Evolutionary conservation across 2,329 filamentous ascomycete species (phyloP), one percentile per base, ranked within the genome.

Genomic region (Gaeumannomyces sp.): DNA sequence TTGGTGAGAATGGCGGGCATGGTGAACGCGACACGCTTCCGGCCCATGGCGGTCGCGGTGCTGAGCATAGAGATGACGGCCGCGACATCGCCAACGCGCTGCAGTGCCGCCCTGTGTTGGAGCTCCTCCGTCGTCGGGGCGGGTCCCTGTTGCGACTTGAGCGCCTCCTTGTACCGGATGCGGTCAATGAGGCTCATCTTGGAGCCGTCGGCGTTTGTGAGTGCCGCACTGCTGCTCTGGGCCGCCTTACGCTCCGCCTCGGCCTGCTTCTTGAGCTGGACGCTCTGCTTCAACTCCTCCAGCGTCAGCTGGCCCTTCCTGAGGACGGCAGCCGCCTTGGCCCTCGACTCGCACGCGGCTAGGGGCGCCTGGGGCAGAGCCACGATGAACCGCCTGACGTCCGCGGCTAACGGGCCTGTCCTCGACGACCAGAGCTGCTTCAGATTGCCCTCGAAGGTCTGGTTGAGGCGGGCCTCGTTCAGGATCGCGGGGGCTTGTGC

Each of bases 161-260:
- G 80, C 69, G 82, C 75, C 69, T 90, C 85, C 78, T 94, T 94
- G 64, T 83, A 81, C 68, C 89, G 88, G 68, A 96, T 85, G 61
- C 90, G 88, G 74, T 93, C 90, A 65, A 95, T 81, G 29, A 96
- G 84, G 64, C 85, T 86, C 78, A 89, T 87, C 77, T 87, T 81
- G 60, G 76, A 75, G 59, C 77, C 80, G 62, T 80, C 79, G 1
- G 77, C 67, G 66, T 81, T 82, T 53, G 77, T 68, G 64, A 75
- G 69, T 0, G 74, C 65, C 5, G 74, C 69, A 27, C 60, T 25
- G 11, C 53, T 60, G 59, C 71, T 70, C 64, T 69, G 10, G 72
- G 73, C 50, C 68, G 71, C 63, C 67, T 74, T 71, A 19, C 73
- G 68, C 28, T 74, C 73, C 31, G 76, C 74, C 63, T 78, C 78